Evolutionary conservation across 495 filamentous ascomycete species (phyloP), one percentile per base, ranked within the genome.

Genomic region (Aspergillus affinis): DNA sequence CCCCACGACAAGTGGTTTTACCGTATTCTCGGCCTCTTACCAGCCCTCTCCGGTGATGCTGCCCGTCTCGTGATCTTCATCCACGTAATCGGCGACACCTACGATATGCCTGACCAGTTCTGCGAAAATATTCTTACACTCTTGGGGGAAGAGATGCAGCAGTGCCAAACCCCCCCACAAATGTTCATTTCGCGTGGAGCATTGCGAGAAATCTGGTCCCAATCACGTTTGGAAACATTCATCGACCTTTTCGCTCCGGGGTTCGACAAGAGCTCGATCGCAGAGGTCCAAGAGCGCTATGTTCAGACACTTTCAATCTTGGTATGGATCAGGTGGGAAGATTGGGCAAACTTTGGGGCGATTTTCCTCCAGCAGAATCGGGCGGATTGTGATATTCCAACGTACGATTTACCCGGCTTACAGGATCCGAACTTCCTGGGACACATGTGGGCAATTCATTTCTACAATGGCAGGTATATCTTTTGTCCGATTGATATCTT

Each of bases 221-320:
- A 54, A 18, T 21, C 50, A 0, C 44, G 56, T 0, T 44, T 66
- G 18, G 19, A 55, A 18, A 21, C 23, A 13, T 63, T 62, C 44
- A 30, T 57, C 5, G 29, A 36, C 3, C n/a, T 45, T 4, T 17
- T 49, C 41, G 47, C 23, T 10, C 60, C 50, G 5, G 57, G 48
- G 4, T 46, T 58, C 26, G 23, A 51, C 19, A 12, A 60, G 1
- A 17, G 5, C 5, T 13, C n/a, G 17, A 52, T 62, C 4, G 2
- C 13, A 5, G 10, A n/a, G 1, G 51, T 66, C 4, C 57, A 27
- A 30, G 13, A 29, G 2, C 47, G 58, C 1, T 59, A 54, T 10
- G 3, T 66, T 9, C 64, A 61, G 20, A 66, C 60, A 7, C 18
- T 66, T 0, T 66, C 64, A 0, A 58, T 66, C 8, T 41, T 66